phyloP scores from a whole-genome alignment of 129 eudicot genomes.

The Glebionis coronaria region DNA sequence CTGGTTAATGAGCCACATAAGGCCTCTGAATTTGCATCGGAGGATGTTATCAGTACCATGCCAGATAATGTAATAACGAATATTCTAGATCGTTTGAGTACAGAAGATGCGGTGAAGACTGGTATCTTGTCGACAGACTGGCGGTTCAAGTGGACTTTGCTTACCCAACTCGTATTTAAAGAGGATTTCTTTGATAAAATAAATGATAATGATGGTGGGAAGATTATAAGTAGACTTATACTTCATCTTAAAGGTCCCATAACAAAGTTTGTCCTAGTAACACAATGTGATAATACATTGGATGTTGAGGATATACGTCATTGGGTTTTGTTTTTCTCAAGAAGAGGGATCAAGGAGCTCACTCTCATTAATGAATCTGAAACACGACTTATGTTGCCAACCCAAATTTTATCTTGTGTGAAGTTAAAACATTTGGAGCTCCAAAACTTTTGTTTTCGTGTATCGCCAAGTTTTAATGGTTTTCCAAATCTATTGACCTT shows the following conservation, averaged over 20 bases:
- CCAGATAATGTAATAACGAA: slow-evolving; percentile 13
- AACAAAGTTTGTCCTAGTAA: slow-evolving; percentile 17
- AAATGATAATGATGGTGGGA: neutral
- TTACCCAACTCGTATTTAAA: slow-evolving; percentile 20
- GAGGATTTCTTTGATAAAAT: neutral
- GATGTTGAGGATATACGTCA: neutral
- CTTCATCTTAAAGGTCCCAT: neutral
- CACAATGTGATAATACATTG: too few relatives aligned
- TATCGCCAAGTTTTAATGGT: neutral
- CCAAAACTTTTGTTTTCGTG: neutral
- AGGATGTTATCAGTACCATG: slow-evolving; percentile 8
- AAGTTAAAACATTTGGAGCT: slow-evolving; percentile 15
- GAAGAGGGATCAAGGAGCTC: slow-evolving; percentile 2
- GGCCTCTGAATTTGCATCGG: neutral
- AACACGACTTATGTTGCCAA: slow-evolving; percentile 2
- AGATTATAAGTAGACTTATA: neutral
- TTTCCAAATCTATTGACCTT: slow-evolving; percentile 17
- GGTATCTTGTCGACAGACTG: slow-evolving; percentile 10
- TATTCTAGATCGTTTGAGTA: slow-evolving; percentile 4
- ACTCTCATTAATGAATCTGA: neutral
- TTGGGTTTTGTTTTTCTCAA: slow-evolving; percentile 4
- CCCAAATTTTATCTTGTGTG: neutral
- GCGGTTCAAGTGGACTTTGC: slow-evolving; percentile 19
- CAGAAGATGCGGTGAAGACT: neutral
- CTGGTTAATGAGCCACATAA: neutral